These are phyloP conservation scores for Aspergillus melleus DNA, from an alignment of 2,329 filamentous ascomycete species.

Conservation along the genomic window DNA sequence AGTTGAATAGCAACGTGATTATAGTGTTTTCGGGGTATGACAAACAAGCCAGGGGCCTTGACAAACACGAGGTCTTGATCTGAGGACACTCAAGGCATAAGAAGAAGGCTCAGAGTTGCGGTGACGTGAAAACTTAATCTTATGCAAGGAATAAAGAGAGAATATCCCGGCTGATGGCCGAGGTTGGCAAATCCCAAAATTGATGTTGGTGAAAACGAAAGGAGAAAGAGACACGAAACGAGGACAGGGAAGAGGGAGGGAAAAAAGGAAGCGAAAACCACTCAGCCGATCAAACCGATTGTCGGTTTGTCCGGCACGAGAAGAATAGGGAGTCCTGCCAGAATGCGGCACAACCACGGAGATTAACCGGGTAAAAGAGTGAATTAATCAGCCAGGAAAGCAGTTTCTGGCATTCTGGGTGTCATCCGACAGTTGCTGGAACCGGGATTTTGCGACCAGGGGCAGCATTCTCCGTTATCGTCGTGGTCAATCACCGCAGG, in stretches of 20 bases:
- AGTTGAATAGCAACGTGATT: not conserved
- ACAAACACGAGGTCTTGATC: not conserved
- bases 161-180: not conserved
- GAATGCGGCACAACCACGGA: not conserved
- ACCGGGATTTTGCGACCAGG: conserved; percentile 1
- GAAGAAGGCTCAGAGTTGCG: not conserved
- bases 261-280: not conserved
- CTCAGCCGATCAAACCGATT: not conserved
- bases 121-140: not conserved
- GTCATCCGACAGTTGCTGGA: not conserved
- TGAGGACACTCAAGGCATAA: not conserved
- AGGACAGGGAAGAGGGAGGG: not conserved
- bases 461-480: conserved; percentile 1
- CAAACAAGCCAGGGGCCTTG: too few relatives aligned
- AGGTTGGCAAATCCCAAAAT: not conserved
- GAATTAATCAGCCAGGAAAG: conserved; percentile 13
- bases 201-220: not conserved
- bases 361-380: not conserved
- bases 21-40: not conserved
- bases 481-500: not conserved
- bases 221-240: not conserved
- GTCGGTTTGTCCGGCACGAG: not conserved
- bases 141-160: not conserved
- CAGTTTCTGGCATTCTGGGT: not conserved
- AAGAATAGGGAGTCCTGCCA: not conserved